Percentiles rank a stretch among this genome's conserved stretches.
phyloP scores from a whole-genome alignment of 2,329 filamentous ascomycete genomes.

The Pyrenophora seminiperda region DNA sequence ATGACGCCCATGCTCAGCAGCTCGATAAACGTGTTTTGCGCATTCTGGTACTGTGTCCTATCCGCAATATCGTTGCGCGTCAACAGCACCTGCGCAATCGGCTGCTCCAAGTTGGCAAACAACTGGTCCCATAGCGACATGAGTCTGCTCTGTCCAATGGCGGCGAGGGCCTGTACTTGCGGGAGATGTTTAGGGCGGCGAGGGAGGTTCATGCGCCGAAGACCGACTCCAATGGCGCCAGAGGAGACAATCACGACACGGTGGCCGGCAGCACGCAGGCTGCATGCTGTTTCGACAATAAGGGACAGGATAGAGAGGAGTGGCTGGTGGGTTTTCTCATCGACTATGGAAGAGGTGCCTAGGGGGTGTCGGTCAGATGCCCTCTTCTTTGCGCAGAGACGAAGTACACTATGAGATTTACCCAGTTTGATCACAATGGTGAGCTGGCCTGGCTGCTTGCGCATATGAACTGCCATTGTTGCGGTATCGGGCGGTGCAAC shows the following conservation, averaged over 20 bases:
- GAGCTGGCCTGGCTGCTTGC: constrained; percentile 62
- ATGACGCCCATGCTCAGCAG: constrained; percentile 94
- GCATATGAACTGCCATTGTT: constrained; percentile 44
- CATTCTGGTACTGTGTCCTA: constrained; percentile 93
- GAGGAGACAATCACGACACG: constrained; percentile 96
- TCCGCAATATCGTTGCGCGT: constrained; percentile 97
- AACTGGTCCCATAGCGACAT: constrained; percentile 96
- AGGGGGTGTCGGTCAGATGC: constrained; percentile 36
- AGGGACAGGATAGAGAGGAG: constrained; percentile 86
- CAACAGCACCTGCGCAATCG: constrained; percentile 90
- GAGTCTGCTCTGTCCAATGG: constrained; percentile 92
- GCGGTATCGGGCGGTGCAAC: not conserved
- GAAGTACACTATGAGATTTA: constrained; percentile 52
- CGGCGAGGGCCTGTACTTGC: constrained; percentile 88
- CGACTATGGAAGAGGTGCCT: constrained; percentile 99
- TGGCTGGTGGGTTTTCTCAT: constrained; percentile 93
- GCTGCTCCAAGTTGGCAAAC: constrained; percentile 85
- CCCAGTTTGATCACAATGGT: constrained; percentile 88
- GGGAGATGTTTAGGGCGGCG: constrained; percentile 89
- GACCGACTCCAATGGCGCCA: constrained; percentile 91
- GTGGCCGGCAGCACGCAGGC: constrained; percentile 86
- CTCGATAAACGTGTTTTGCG: constrained; percentile 91
- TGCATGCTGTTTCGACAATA: constrained; percentile 92
- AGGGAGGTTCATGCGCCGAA: constrained; percentile 86
- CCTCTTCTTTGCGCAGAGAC: constrained; percentile 24